Base-by-base conservation (phyloP, 805 yeast species). In the Myxozyma monticola region DNA sequence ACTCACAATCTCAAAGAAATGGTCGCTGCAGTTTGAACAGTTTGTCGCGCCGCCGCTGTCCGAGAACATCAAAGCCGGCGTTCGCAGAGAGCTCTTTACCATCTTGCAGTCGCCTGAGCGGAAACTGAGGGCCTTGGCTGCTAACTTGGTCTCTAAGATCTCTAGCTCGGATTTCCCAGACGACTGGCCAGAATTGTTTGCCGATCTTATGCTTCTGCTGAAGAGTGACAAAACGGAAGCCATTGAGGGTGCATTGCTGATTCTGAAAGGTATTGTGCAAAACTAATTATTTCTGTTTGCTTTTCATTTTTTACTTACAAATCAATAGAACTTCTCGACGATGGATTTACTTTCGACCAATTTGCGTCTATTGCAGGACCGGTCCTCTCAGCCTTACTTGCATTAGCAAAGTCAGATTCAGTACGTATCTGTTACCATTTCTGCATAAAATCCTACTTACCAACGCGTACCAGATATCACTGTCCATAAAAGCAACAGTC, bases 91-190 rank as follows among this genome's bases (percentile, higher is more conserved):
- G 25, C 34, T 54, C 28, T 48, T 54, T 28, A 25, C 31, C 25
- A 45, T 54, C 3, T 24, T 54, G 37, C 42, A 34, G 15, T 45
- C 54, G 17, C 68, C 73, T 1, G 76, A 77, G 54, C 71, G 84
- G 8, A 86, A 84, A 60, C 71, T 90, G 14, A 74, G 88, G 51
- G 76, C 75, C 26, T 76, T 85, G 43, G 78, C 85, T 1, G 81
- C 90, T 1, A 83, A 87, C 57, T 83, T 86, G 14, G 78, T 89
- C 15, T 85, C 85, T 4, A 95, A 86, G 61, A 86, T 91, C 14
- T 88, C 96, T 0, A 84, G 85, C 2, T 85, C 83, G 1, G 99
- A 91, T 63, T 91, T 79, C 62, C 99, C 99, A 0, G 98, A 93
- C 63, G 95, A 88, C 64, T 91, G 98, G 98, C 96, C 97, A 0